Evolutionary conservation across 2,329 filamentous ascomycete species (phyloP).

Genomic region (Mollisiaceae sp.): DNA sequence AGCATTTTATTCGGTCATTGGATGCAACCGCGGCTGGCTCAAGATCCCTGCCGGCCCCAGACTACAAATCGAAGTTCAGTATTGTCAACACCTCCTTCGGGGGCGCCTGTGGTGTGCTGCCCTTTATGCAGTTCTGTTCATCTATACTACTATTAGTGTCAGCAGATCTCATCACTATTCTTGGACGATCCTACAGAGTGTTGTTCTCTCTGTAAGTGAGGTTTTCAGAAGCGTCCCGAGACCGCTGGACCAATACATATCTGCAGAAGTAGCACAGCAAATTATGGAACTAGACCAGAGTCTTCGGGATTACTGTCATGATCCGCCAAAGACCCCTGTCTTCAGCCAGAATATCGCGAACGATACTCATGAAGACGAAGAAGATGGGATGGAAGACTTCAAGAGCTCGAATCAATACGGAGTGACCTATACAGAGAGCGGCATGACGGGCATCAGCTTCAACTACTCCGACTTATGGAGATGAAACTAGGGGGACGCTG

Average conservation of each 20-base stretch:
- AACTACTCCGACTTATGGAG: neutral
- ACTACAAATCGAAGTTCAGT: neutral
- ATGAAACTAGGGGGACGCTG: neutral
- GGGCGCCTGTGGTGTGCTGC: no score
- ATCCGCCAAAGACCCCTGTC: no score
- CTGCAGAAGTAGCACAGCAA: neutral
- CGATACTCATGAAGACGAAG: neutral
- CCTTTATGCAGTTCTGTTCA: neutral
- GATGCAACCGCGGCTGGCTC: no score
- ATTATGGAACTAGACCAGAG: neutral
- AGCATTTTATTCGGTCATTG: no score
- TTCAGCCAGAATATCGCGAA: no score
- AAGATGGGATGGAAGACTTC: neutral
- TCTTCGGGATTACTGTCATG: no score
- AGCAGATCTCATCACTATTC: no score
- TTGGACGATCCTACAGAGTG: no score
- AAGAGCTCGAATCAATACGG: neutral
- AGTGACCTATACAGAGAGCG: slow-evolving; percentile 2
- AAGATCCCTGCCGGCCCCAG: neutral
- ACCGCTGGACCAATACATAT: neutral
- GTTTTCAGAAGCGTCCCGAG: no score
- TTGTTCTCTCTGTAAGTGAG: no score
- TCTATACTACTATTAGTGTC: neutral
- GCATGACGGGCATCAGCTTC: neutral
- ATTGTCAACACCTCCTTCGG: neutral